A percentile compares a stretch with the other conserved stretches of the same genome.
Evolutionary conservation across 2,329 filamentous ascomycete species (phyloP).

Genomic region (Xylariaceae sp.): DNA sequence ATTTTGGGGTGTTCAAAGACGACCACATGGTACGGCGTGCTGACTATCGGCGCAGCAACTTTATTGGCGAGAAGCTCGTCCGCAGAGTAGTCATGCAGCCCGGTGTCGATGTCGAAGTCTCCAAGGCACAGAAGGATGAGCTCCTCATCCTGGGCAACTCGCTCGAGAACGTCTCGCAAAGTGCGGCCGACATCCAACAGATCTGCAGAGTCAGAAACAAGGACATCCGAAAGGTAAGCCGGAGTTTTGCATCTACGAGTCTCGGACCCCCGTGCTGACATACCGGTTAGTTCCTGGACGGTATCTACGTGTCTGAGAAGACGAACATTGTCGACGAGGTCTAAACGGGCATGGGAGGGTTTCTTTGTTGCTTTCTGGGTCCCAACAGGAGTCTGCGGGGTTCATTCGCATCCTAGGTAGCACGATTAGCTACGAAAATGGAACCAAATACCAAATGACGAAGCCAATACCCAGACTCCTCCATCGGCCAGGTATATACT

Average conservation of each 20-base stretch:
- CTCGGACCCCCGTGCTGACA: too few species aligned
- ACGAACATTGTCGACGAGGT: conserved; percentile 80
- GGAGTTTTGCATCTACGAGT: too few species aligned
- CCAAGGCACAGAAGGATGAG: conserved; percentile 95
- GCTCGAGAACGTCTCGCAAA: conserved; percentile 94
- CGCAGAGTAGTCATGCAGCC: conserved; percentile 82
- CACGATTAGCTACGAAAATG: conserved; percentile 29
- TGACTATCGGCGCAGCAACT: conserved; percentile 60
- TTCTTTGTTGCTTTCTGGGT: conserved; percentile 55
- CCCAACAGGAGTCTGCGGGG: conserved; percentile 53
- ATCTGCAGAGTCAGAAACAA: conserved; percentile 99
- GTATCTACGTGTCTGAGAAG: conserved; percentile 99
- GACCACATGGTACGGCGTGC: conserved; percentile 10
- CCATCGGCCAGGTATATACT: too few species aligned
- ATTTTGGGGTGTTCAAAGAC: background rate
- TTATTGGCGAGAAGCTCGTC: conserved; percentile 99
- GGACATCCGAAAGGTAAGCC: conserved; percentile 99
- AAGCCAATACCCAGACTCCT: too few species aligned
- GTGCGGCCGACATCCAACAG: conserved; percentile 98
- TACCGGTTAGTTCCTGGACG: conserved; percentile 81
- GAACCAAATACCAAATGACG: conserved; percentile 25
- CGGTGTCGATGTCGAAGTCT: conserved; percentile 85
- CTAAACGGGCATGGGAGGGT: conserved; percentile 39
- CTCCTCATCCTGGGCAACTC: conserved; percentile 89
- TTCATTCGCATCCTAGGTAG: conserved; percentile 57